phyloP scores from a whole-genome alignment of 495 filamentous ascomycete species.

The Wilcoxina mikolae region DNA sequence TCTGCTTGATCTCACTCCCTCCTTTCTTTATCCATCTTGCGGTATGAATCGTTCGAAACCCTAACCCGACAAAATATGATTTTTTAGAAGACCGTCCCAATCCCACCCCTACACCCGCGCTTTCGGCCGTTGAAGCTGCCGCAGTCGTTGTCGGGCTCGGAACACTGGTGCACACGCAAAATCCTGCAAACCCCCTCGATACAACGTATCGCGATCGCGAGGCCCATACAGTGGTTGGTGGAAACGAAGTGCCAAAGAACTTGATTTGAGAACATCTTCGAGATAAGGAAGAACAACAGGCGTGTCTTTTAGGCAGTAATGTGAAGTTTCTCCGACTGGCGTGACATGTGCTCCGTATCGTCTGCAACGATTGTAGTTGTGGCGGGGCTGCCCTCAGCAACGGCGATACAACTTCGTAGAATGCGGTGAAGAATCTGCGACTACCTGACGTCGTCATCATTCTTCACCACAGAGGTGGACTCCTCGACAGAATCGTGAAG shows the following conservation, averaged over 20 bases:
- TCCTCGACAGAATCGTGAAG: background rate
- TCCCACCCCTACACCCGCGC: constrained; percentile 13
- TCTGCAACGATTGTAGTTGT: constrained; percentile 9
- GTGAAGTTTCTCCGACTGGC: constrained; percentile 14
- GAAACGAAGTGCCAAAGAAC: constrained; percentile 16
- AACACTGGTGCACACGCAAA: constrained; percentile 25
- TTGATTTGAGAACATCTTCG: constrained; percentile 8
- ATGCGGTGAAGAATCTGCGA: constrained; percentile 24
- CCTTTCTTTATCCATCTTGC: constrained; percentile 7
- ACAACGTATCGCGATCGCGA: constrained; percentile 26
- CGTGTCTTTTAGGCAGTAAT: background rate
- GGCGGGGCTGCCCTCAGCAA: constrained; percentile 15
- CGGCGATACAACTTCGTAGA: constrained; percentile 23
- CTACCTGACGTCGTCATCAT: background rate
- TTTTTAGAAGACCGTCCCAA: constrained; percentile 11
- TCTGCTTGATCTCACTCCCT: background rate
- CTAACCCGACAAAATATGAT: constrained; percentile 13
- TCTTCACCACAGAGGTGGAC: background rate
- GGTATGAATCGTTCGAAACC: constrained; percentile 16
- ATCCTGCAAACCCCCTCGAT: constrained; percentile 26
- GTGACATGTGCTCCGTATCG: constrained; percentile 7
- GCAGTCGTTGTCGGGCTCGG: constrained; percentile 9
- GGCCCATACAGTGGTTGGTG: constrained; percentile 14
- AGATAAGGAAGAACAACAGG: background rate
- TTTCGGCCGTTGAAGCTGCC: constrained; percentile 20